Evolutionary conservation across 495 filamentous ascomycete species (phyloP), one percentile per base, ranked within the genome.

Genomic region (Penicillium mononematosum): DNA sequence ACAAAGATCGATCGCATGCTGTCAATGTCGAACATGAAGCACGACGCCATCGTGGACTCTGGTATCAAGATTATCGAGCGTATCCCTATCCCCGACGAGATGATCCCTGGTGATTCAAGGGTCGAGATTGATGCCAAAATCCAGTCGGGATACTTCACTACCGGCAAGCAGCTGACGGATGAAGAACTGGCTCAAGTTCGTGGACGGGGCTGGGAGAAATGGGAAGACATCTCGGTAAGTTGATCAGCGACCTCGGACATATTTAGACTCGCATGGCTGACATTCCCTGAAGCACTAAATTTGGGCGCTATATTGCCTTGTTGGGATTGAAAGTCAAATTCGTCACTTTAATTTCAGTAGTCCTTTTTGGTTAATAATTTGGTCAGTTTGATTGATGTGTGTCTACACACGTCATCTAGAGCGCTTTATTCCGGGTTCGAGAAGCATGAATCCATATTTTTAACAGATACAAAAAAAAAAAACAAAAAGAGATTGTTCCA

Each of bases 121-220:
- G 94, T 98, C 14, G 94, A 98, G 74, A 98, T 98, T 66, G 94
- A 98, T 75, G 94, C 94, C 31, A 98, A 96, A 80, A 97, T 98
- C 69, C 92, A 94, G 60, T 91, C 93, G 27, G 93, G 94, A 20
- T 97, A 90, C 73, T 91, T 91, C 74, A 97, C 94, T n/a, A 95
- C 88, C 11, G 94, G 94, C 34, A 90, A 94, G 70, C 81, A 88
- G 63, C 88, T 92, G 82, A 92, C 89, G 11, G 86, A 86, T 76
- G 88, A 92, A 50, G 94, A 97, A 66, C 80, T 98, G 48, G 77
- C 83, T 32, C 82, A 88, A 25, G 92, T 98, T 36, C 85, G 89
- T 62, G 94, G 94, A 57, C 85, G 94, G 59, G 89, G 89, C 57
- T 98, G 94, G 94, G 91, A 96, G 72, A 91, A 94, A 50, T 76